Evolutionary conservation across 1,284 basidiomycete genomes (phyloP).

Genomic region (Meripilus lineatus): DNA sequence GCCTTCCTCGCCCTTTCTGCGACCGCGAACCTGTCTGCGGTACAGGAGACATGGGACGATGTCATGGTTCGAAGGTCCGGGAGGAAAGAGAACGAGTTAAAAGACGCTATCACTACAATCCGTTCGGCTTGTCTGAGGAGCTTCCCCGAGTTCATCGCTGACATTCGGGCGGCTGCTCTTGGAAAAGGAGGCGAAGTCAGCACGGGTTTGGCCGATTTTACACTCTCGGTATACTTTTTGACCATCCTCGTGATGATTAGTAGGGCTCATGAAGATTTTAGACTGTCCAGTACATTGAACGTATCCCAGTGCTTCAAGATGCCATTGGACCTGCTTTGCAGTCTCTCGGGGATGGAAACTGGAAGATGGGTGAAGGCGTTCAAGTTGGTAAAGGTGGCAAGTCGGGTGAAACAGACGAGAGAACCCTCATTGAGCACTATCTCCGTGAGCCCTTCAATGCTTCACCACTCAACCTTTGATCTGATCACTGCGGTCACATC

Average conservation of each 20-base stretch:
- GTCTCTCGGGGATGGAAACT: constrained; percentile 76
- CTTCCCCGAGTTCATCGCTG: constrained; percentile 76
- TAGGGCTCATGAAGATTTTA: constrained; percentile 21
- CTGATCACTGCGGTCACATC: not conserved
- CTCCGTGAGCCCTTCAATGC: constrained; percentile 43
- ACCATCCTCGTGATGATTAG: not conserved
- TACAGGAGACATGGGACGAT: constrained; percentile 62
- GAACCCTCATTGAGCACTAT: constrained; percentile 66
- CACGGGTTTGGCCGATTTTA: constrained; percentile 61
- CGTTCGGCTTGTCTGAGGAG: constrained; percentile 66
- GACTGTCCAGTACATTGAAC: constrained; percentile 65
- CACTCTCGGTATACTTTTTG: constrained; percentile 43
- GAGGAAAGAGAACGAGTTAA: constrained; percentile 60
- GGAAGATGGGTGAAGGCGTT: constrained; percentile 82
- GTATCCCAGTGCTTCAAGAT: constrained; percentile 60
- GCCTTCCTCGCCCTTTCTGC: constrained; percentile 75
- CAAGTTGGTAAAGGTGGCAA: constrained; percentile 49
- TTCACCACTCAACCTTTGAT: not conserved
- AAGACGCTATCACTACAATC: constrained; percentile 59
- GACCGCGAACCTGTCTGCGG: constrained; percentile 48
- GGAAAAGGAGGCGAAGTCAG: constrained; percentile 46
- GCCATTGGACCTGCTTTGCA: constrained; percentile 61
- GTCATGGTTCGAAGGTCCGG: constrained; percentile 45
- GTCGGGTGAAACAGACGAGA: constrained; percentile 48
- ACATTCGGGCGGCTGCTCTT: constrained; percentile 59